Evolutionary conservation across 192 early-diverging fungal genomes (phyloP), one percentile per base, ranked within the genome.

Genomic region (Mortierella hygrophila): DNA sequence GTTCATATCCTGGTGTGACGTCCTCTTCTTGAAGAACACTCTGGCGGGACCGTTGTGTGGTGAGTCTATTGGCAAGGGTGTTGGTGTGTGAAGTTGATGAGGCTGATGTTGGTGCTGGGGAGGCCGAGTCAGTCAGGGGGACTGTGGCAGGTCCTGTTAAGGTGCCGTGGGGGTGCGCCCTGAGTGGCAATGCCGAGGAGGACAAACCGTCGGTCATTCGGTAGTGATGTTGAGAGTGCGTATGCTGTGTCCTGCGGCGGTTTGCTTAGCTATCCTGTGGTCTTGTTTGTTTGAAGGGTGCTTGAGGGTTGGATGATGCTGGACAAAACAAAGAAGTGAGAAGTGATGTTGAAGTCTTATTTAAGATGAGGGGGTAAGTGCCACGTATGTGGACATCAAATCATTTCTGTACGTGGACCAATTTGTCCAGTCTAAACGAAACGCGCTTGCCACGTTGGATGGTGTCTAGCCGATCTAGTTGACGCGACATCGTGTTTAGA

Each of bases 1-100:
- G 82, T 87, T 96, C 95, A 75, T 88, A 91, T 60, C 70, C 81
- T 40, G 87, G 79, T 2, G 42, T 41, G 3, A 71, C 71, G 35
- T 26, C 32, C 21, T 60, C 49, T 16, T 76, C 72, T 7, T 23
- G 32, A 0, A 44, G 44, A 18, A 42, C n/a, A 38, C 11, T 72
- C 6, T 77, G 79, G 16, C 41, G 20, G 7, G 76, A 37, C 21
- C 49, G 63, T 49, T 86, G 84, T 74, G 78, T 77, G 7, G 72
- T 63, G 35, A 81, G 76, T 18, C 49, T 77, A 40, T 57, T 86
- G 9, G 79, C 79, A 3, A 86, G 76, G 20, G 78, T 68, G 8
- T 70, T 72, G 32, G 80, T 70, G 32, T 69, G 54, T 35, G 80
- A 71, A 26, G 80, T 16, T 35, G 70, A n/a, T 52, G 71, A 42